A percentile compares a stretch with the other conserved stretches of the same genome.
Conservation (phyloP, 2,329 filamentous ascomycete genomes). For the Monosporascus sp. region DNA sequence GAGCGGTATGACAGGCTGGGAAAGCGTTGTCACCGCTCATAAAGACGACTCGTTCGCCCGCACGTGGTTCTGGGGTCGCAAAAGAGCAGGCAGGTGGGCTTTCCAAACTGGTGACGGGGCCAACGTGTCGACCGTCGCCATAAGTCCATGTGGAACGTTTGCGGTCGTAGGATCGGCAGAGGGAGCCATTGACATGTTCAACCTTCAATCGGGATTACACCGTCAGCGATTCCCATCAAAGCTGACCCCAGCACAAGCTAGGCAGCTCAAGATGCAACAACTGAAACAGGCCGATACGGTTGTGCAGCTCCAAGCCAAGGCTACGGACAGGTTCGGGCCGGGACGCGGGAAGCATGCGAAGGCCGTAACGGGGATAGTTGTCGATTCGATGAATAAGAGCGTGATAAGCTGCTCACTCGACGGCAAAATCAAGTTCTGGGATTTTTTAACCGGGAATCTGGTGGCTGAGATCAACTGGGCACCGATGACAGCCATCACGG, state of each 20-base stretch:
- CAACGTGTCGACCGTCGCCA: constrained; percentile 80
- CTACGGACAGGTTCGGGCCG: constrained; percentile 36
- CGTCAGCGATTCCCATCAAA: constrained; percentile 81
- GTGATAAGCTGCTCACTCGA: constrained; percentile 85
- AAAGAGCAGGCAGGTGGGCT: constrained; percentile 87
- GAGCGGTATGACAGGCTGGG: constrained; percentile 84
- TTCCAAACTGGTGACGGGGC: constrained; percentile 79
- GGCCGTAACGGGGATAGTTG: constrained; percentile 76
- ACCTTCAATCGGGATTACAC: constrained; percentile 86
- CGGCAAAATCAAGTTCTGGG: constrained; percentile 96
- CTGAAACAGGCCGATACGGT: constrained; percentile 54
- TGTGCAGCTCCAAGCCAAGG: constrained; percentile 45
- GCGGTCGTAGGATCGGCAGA: constrained; percentile 79
- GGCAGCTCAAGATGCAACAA: constrained; percentile 65
- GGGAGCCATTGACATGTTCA: constrained; percentile 90
- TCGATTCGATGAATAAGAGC: constrained; percentile 83
- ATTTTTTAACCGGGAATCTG: constrained; percentile 78
- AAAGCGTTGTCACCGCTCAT: constrained; percentile 92
- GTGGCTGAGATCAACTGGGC: constrained; percentile 80
- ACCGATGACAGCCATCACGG: constrained; percentile 68
- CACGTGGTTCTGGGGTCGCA: constrained; percentile 98
- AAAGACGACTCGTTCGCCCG: constrained; percentile 77
- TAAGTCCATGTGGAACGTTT: constrained; percentile 91
- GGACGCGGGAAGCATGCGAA: constrained; percentile 71
- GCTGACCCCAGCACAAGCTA: constrained; percentile 71